These are phyloP conservation scores for Dothiorella sarmentorum DNA, from an alignment of 2,329 filamentous ascomycete genomes.

Conservation along the genomic window DNA sequence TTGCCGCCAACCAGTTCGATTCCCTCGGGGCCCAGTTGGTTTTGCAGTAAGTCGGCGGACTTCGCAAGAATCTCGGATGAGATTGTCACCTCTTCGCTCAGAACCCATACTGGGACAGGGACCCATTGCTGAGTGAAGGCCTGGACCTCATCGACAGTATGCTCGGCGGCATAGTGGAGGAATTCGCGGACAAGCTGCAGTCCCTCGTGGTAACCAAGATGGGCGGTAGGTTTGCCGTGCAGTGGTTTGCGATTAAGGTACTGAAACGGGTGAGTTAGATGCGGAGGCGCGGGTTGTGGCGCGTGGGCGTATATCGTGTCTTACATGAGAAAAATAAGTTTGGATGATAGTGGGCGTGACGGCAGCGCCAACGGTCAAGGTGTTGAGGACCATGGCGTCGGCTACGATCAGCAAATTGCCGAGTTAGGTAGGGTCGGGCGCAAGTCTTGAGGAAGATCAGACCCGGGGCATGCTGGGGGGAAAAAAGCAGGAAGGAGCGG, in stretches of 20 bases:
- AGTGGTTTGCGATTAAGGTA: constrained; percentile 77
- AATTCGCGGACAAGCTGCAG: constrained; percentile 84
- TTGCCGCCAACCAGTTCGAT: constrained; percentile 77
- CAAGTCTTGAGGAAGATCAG: constrained; percentile 1
- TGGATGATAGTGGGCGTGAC: constrained; percentile 85
- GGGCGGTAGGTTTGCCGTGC: constrained; percentile 76
- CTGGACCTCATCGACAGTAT: constrained; percentile 91
- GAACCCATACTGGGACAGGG: constrained; percentile 83
- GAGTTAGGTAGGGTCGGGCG: not conserved
- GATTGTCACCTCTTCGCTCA: constrained; percentile 67
- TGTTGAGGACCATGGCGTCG: constrained; percentile 63
- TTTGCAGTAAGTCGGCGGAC: constrained; percentile 63
- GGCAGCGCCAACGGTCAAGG: constrained; percentile 74
- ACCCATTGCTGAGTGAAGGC: constrained; percentile 90
- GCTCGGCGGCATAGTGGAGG: constrained; percentile 76
- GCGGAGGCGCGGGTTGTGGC: not conserved
- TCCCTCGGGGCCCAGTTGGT: constrained; percentile 74
- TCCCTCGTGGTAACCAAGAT: constrained; percentile 92
- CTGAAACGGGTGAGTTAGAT: constrained; percentile 42
- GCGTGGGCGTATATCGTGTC: constrained; percentile 37
- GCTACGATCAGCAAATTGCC: constrained; percentile 1
- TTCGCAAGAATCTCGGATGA: constrained; percentile 57
- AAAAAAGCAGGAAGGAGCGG: not conserved
- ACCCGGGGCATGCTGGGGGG: not conserved
- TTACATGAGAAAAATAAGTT: constrained; percentile 81